Evolutionary conservation across 2,329 filamentous ascomycete species (phyloP).

Genomic region (Volutella citrinella): DNA sequence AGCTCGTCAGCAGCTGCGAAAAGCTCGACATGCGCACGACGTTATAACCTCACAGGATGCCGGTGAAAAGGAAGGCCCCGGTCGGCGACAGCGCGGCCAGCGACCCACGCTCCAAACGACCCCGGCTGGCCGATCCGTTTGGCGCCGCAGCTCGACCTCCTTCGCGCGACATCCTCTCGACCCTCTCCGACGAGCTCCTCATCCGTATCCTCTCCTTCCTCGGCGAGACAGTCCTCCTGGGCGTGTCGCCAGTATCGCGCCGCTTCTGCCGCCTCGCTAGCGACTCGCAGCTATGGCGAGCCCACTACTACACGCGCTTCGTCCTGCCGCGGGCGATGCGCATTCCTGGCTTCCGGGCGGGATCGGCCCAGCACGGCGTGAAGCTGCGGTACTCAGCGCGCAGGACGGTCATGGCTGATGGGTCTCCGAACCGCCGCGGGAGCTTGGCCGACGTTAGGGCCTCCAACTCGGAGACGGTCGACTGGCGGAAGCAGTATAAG

Average conservation of each 20-base stretch:
- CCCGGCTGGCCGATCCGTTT: constrained; percentile 12
- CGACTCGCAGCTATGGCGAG: constrained; percentile 90
- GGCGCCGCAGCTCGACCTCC: constrained; percentile 8
- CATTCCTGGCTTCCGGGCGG: constrained; percentile 60
- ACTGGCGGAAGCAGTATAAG: constrained; percentile 90
- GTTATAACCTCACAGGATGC: too few species aligned
- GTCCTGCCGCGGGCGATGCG: constrained; percentile 76
- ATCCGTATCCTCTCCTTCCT: constrained; percentile 79
- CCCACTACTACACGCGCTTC: constrained; percentile 82
- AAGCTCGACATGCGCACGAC: too few species aligned
- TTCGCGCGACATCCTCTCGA: constrained; percentile 60
- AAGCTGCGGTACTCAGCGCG: constrained; percentile 45
- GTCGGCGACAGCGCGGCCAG: too few species aligned
- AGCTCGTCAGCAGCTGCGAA: too few species aligned
- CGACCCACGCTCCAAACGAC: constrained; percentile 26
- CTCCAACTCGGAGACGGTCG: constrained; percentile 38
- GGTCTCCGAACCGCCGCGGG: constrained; percentile 36
- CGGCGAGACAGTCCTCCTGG: constrained; percentile 64
- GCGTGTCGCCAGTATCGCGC: constrained; percentile 63
- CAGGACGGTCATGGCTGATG: constrained; percentile 43
- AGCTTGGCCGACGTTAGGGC: constrained; percentile 53
- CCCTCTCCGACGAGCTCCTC: constrained; percentile 82
- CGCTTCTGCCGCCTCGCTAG: constrained; percentile 70
- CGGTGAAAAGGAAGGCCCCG: not conserved
- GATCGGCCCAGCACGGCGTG: constrained; percentile 15